These are phyloP conservation scores for Neurospora sp. DNA, from an alignment of 2,329 filamentous ascomycete genomes.

Conservation along the genomic window DNA sequence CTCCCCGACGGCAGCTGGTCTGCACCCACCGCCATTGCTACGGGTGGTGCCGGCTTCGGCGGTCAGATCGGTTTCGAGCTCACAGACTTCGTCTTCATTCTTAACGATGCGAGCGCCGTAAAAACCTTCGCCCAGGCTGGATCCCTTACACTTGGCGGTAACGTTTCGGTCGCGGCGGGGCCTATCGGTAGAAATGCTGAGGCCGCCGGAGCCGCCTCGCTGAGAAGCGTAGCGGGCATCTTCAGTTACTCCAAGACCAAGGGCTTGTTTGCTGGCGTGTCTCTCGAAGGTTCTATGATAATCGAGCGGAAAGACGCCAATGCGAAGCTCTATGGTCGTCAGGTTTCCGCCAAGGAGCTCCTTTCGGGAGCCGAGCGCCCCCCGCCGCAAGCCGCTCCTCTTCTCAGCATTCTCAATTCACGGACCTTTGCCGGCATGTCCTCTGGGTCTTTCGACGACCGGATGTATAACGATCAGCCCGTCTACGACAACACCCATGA, in stretches of 20 bases:
- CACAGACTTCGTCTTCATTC: conserved; percentile 94
- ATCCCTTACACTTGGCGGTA: conserved; percentile 85
- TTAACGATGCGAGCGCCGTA: conserved; percentile 84
- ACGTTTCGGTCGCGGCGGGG: conserved; percentile 90
- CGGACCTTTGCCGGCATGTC: conserved; percentile 67
- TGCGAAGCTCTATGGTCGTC: conserved; percentile 84
- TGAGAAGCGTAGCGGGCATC: conserved; percentile 80
- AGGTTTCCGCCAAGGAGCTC: conserved; percentile 72
- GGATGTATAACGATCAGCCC: conserved; percentile 89
- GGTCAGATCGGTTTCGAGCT: conserved; percentile 82
- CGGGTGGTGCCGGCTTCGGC: conserved; percentile 71
- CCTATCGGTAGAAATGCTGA: conserved; percentile 92
- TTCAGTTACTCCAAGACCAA: conserved; percentile 99
- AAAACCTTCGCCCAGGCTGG: conserved; percentile 90
- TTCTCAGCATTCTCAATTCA: conserved; percentile 79
- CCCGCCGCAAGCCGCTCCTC: conserved; percentile 71
- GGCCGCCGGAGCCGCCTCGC: conserved; percentile 84
- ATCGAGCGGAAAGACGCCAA: conserved; percentile 95
- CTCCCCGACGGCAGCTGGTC: conserved; percentile 72
- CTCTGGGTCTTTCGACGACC: conserved; percentile 37
- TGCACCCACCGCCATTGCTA: conserved; percentile 71
- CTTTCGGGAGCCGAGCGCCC: conserved; percentile 68
- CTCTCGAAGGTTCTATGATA: conserved; percentile 83
- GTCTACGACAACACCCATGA: conserved; percentile 80
- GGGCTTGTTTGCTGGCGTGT: conserved; percentile 91